Percentiles rank a stretch among this genome's conserved stretches.
Evolutionary conservation across 768 basidiomycete species (phyloP).

Genomic region (Russula virescens): DNA sequence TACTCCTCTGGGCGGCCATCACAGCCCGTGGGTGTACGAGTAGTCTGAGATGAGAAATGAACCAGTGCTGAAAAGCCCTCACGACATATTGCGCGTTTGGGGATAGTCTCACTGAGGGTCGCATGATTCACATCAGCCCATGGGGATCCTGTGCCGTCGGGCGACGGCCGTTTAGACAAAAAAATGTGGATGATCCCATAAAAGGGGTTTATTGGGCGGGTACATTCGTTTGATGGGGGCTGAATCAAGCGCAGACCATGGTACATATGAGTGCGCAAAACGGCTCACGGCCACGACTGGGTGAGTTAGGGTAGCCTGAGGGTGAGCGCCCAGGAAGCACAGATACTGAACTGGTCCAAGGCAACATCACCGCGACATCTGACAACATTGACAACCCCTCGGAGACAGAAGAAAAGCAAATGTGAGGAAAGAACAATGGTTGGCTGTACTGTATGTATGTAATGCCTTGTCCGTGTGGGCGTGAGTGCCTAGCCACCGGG

Average conservation of each 20-base stretch:
- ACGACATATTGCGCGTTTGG: not conserved
- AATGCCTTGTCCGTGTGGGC: too few relatives aligned
- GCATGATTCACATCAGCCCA: not conserved
- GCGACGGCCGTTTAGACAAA: not conserved
- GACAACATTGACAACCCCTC: too few relatives aligned
- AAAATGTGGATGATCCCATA: not conserved
- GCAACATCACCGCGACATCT: too few relatives aligned
- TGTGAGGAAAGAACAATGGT: too few relatives aligned
- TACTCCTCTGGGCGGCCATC: constrained; percentile 3
- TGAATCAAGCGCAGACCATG: too few relatives aligned
- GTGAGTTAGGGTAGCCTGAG: not conserved
- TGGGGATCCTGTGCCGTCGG: not conserved
- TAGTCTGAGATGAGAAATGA: not conserved
- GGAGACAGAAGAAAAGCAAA: too few relatives aligned
- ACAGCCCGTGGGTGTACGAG: not conserved
- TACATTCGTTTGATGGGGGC: not conserved
- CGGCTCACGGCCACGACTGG: not conserved
- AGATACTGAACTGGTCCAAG: too few relatives aligned
- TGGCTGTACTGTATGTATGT: too few relatives aligned
- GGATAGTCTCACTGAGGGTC: not conserved
- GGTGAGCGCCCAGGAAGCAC: not conserved
- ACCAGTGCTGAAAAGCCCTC: not conserved
- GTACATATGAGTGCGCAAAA: not conserved
- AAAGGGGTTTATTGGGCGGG: constrained; percentile 8
- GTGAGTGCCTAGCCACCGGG: not conserved